phyloP scores from a whole-genome alignment of 768 basidiomycete species.

The Leccinum sublutescens region DNA sequence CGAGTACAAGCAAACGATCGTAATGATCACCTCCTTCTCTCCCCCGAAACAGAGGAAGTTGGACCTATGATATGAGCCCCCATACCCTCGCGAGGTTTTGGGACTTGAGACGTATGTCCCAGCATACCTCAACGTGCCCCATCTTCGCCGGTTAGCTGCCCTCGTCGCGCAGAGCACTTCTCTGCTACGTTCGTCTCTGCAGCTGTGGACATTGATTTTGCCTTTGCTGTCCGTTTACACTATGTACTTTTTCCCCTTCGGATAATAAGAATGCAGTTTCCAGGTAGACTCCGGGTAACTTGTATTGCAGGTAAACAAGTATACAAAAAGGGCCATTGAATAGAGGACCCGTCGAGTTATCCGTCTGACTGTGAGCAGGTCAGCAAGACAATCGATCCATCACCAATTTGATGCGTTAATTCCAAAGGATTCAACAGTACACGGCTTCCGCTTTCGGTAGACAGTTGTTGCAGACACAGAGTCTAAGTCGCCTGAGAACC shows the following conservation, averaged over 20 bases:
- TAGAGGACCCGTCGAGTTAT: background rate
- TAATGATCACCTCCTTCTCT: slow-evolving; percentile 92
- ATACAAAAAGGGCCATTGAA: background rate
- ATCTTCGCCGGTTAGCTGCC: slow-evolving; percentile 83
- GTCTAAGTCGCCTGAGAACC: no score
- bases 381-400: slow-evolving; percentile 41
- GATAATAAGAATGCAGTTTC: slow-evolving; percentile 17
- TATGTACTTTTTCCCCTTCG: slow-evolving; percentile 18
- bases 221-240: slow-evolving; percentile 15
- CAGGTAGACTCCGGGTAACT: slow-evolving; percentile 1
- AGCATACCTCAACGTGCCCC: slow-evolving; percentile 86
- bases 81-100: slow-evolving; percentile 90
- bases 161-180: slow-evolving; percentile 60
- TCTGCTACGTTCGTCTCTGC: no score
- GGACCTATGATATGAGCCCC: slow-evolving; percentile 83
- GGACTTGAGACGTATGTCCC: slow-evolving; percentile 97
- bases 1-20: slow-evolving; percentile 95
- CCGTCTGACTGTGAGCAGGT: slow-evolving; percentile 3
- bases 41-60: slow-evolving; percentile 96
- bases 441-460: slow-evolving; percentile 19
- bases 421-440: slow-evolving; percentile 47
- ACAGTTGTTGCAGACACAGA: no score
- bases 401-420: slow-evolving; percentile 51
- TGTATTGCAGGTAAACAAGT: background rate
- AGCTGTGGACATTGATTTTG: slow-evolving; percentile 3